A percentile compares a stretch with the other conserved stretches of the same genome.
Conservation (phyloP, 2,329 filamentous ascomycete species). For the Talaromyces amestolkiae region DNA sequence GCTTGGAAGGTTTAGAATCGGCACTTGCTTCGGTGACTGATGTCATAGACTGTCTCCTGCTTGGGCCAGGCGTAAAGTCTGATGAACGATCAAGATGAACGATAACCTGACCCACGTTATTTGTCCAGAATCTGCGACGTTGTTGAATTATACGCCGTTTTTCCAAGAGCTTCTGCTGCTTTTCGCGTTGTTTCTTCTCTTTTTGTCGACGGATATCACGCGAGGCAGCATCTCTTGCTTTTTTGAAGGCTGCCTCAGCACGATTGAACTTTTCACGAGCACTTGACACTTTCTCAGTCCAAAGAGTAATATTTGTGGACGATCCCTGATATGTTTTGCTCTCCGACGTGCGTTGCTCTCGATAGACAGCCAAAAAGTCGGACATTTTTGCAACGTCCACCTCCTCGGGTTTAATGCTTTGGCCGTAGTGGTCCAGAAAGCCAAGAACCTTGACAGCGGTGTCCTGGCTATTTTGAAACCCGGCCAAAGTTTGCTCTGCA, state of each 20-base stretch:
- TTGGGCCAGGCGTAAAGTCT: conserved; percentile 21
- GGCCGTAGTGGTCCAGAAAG: conserved; percentile 38
- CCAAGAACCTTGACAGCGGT: conserved; percentile 26
- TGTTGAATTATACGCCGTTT: conserved; percentile 29
- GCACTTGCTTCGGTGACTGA: conserved; percentile 23
- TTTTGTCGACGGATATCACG: conserved; percentile 20
- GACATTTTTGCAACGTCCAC: conserved; percentile 32
- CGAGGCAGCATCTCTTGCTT: conserved; percentile 26
- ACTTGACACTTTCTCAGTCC: conserved; percentile 28
- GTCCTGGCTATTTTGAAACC: conserved; percentile 29
- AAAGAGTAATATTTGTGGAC: conserved; percentile 25
- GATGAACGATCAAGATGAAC: conserved; percentile 37
- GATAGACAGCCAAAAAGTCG: conserved; percentile 38
- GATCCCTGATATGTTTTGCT: conserved; percentile 27
- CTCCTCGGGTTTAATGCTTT: conserved; percentile 30
- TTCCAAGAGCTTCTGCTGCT: conserved; percentile 28
- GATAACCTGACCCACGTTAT: conserved; percentile 36
- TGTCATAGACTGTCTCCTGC: conserved; percentile 28
- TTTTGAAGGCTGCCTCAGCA: conserved; percentile 13
- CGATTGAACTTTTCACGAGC: conserved; percentile 8
- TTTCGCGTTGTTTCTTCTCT: conserved; percentile 27
- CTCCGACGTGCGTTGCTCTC: conserved; percentile 28
- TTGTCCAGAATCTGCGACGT: conserved; percentile 37
- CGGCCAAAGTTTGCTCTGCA: conserved; percentile 32
- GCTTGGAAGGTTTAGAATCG: conserved; percentile 2